These are phyloP conservation scores for Posidonia oceanica DNA, from an alignment of 116 monocot genomes.

Conservation along the genomic window DNA sequence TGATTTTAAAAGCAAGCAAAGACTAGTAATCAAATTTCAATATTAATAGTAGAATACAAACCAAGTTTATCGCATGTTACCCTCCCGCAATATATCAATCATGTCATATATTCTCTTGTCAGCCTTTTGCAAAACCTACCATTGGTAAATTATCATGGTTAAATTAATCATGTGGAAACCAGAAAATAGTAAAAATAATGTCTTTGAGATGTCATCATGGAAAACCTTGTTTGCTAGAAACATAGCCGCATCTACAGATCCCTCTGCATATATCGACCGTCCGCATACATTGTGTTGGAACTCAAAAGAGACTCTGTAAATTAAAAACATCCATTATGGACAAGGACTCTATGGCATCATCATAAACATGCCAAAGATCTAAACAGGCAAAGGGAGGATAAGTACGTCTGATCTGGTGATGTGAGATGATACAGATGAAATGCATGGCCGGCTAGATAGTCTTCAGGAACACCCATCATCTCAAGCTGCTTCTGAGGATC, in stretches of 20 bases:
- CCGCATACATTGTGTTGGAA: slow-evolving; percentile 98
- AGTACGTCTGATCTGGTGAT: slow-evolving; percentile 88
- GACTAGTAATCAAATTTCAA: too few relatives aligned
- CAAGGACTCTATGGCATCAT: neutral
- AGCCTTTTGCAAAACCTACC: slow-evolving; percentile 52
- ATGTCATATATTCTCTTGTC: slow-evolving; percentile 67
- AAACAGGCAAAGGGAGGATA: neutral
- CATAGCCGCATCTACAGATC: slow-evolving; percentile 85
- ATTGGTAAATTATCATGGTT: neutral
- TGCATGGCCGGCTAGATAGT: slow-evolving; percentile 81
- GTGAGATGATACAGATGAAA: slow-evolving; percentile 95
- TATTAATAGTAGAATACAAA: neutral
- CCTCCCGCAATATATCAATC: slow-evolving; percentile 86
- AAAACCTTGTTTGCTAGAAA: slow-evolving; percentile 71
- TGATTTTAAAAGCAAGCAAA: too few relatives aligned
- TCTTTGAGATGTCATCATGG: neutral
- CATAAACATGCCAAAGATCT: neutral
- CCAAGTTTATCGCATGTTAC: slow-evolving; percentile 58
- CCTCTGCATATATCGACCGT: slow-evolving; percentile 81
- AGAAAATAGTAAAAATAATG: neutral
- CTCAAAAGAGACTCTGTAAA: slow-evolving; percentile 85
- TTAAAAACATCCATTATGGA: neutral
- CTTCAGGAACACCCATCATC: slow-evolving; percentile 83
- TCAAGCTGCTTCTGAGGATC: slow-evolving; percentile 75
- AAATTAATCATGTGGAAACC: neutral